Percentiles rank a stretch among this genome's conserved stretches.
phyloP scores from a whole-genome alignment of 2,329 filamentous ascomycete genomes.

The Botrytis tulipae region DNA sequence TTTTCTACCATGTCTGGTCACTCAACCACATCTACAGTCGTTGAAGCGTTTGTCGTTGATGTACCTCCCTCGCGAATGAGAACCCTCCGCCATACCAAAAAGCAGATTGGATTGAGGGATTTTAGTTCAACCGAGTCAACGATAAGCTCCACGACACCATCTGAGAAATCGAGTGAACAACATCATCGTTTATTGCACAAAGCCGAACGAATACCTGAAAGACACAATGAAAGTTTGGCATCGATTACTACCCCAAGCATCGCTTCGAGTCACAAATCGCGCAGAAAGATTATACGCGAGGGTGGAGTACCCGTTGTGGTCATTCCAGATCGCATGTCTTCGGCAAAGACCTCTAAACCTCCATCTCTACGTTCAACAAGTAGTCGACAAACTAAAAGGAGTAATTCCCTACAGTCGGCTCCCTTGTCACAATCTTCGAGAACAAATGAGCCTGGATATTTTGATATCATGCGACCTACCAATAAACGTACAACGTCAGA shows the following conservation, averaged over 20 bases:
- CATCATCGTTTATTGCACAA: slow-evolving; percentile 33
- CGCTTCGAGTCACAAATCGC: slow-evolving; percentile 52
- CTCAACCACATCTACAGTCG: slow-evolving; percentile 56
- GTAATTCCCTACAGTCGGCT: slow-evolving; percentile 52
- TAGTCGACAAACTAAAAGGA: slow-evolving; percentile 54
- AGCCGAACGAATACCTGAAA: slow-evolving; percentile 30
- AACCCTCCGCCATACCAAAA: slow-evolving; percentile 61
- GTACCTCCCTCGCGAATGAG: slow-evolving; percentile 47
- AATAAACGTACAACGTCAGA: slow-evolving; percentile 35
- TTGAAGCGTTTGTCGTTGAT: slow-evolving; percentile 59
- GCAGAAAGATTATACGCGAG: slow-evolving; percentile 58
- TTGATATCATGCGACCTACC: slow-evolving; percentile 42
- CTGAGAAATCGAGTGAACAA: slow-evolving; percentile 37
- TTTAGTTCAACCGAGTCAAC: slow-evolving; percentile 40
- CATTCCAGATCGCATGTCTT: slow-evolving; percentile 56
- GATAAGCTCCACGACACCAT: slow-evolving; percentile 45
- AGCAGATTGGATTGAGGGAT: slow-evolving; percentile 52
- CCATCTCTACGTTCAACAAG: slow-evolving; percentile 63
- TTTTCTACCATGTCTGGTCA: slow-evolving; percentile 55
- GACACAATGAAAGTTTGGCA: slow-evolving; percentile 43
- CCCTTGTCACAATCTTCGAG: slow-evolving; percentile 45
- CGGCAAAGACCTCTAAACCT: slow-evolving; percentile 47
- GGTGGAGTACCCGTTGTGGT: slow-evolving; percentile 63
- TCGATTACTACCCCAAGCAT: slow-evolving; percentile 52
- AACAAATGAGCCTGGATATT: slow-evolving; percentile 46